phyloP scores from a whole-genome alignment of 2,329 filamentous ascomycete species.

The Fusarium heterosporum region DNA sequence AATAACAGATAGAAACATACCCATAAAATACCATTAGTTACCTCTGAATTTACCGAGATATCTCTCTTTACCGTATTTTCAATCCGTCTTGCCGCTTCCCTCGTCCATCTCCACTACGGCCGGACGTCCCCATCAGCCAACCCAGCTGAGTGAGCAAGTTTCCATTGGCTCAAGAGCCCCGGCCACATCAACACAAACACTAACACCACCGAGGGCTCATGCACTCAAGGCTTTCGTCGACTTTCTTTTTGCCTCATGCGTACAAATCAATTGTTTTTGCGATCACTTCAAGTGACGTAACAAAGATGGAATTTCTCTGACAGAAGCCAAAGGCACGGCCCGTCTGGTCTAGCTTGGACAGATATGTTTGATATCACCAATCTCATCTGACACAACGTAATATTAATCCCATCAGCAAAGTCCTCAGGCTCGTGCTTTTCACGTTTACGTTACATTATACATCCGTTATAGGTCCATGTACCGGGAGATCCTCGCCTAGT shows the following conservation, averaged over 20 bases:
- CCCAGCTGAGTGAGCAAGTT: slow-evolving; percentile 58
- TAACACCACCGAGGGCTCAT: slow-evolving; percentile 29
- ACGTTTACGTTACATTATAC: slow-evolving; percentile 23
- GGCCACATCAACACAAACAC: slow-evolving; percentile 43
- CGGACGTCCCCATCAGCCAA: slow-evolving; percentile 43
- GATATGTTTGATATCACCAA: slow-evolving; percentile 1
- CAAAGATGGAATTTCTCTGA: background rate
- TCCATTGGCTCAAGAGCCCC: slow-evolving; percentile 54
- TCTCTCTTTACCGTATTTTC: slow-evolving; percentile 1
- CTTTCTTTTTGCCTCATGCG: slow-evolving; percentile 18
- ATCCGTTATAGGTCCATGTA: slow-evolving; percentile 22
- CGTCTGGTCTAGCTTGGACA: slow-evolving; percentile 5
- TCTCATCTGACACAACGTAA: slow-evolving; percentile 21
- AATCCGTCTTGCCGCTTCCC: slow-evolving; percentile 15
- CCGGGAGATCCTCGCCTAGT: slow-evolving; percentile 35
- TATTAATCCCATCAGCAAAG: slow-evolving; percentile 8
- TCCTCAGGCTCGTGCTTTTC: slow-evolving; percentile 10
- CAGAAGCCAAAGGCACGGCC: slow-evolving; percentile 20
- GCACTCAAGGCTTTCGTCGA: slow-evolving; percentile 20
- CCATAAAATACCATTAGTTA: too few relatives aligned
- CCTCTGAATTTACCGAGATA: background rate
- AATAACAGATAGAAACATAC: background rate
- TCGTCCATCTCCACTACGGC: slow-evolving; percentile 29
- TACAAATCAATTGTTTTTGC: background rate
- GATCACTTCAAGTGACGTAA: slow-evolving; percentile 13